These are phyloP conservation scores for Spergularia bocconei DNA, from an alignment of 148 eudicot genomes.

Conservation along the genomic window DNA sequence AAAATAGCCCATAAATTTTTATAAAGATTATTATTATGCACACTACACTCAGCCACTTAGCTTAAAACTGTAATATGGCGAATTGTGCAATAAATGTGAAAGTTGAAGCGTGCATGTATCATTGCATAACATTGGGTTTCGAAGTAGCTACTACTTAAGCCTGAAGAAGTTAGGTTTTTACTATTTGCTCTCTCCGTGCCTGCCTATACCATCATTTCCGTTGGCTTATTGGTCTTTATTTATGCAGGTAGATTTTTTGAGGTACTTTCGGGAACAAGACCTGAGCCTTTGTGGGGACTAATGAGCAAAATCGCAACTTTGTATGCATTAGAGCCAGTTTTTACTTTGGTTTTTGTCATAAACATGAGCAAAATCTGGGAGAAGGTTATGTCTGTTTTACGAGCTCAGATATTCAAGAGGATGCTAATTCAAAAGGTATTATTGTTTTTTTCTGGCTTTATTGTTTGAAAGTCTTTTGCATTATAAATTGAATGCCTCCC, in stretches of 20 bases:
- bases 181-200: neutral
- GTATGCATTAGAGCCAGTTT: slow-evolving; percentile 84
- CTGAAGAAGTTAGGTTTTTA: neutral
- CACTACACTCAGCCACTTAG: no score
- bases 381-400: slow-evolving; percentile 92
- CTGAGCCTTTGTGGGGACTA: slow-evolving; percentile 73
- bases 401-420: slow-evolving; percentile 89
- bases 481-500: neutral
- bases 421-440: slow-evolving; percentile 88
- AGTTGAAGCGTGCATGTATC: neutral
- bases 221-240: slow-evolving; percentile 15
- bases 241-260: slow-evolving; percentile 85
- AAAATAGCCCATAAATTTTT: no score
- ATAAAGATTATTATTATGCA: no score
- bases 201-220: neutral
- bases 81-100: no score
- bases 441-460: neutral
- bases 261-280: slow-evolving; percentile 67
- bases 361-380: slow-evolving; percentile 92
- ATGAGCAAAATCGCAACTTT: slow-evolving; percentile 64
- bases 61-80: no score
- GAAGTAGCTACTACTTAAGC: neutral
- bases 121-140: neutral
- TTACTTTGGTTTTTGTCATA: slow-evolving; percentile 69
- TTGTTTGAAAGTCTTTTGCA: neutral